Evolutionary conservation across 495 filamentous ascomycete genomes (phyloP).

Genomic region (Bathelium albidoporum): DNA sequence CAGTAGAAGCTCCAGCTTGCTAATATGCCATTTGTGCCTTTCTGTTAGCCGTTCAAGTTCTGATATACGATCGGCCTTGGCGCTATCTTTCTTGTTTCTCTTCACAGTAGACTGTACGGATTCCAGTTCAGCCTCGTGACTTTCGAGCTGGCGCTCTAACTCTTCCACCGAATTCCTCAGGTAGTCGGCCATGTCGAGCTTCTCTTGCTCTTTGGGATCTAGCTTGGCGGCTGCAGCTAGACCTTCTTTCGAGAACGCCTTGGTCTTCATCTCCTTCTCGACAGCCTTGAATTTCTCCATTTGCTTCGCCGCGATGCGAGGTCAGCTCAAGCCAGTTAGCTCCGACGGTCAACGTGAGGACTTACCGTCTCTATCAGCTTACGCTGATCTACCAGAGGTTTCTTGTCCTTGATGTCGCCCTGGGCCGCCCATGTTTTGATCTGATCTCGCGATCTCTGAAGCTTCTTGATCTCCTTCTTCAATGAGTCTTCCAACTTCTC

Average conservation of each 20-base stretch:
- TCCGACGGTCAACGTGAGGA: slow-evolving; percentile 1
- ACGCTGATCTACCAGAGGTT: slow-evolving; percentile 81
- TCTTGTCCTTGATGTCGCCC: slow-evolving; percentile 99
- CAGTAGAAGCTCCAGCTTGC: slow-evolving; percentile 81
- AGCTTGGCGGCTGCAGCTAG: slow-evolving; percentile 80
- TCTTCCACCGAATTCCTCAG: slow-evolving; percentile 81
- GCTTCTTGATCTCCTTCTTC: slow-evolving; percentile 99
- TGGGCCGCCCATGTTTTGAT: slow-evolving; percentile 97
- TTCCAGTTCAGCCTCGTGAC: slow-evolving; percentile 84
- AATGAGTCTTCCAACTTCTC: slow-evolving; percentile 96
- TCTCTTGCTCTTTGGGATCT: slow-evolving; percentile 91
- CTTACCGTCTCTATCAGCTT: slow-evolving; percentile 90
- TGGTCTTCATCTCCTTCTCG: slow-evolving; percentile 99
- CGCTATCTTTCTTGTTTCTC: slow-evolving; percentile 77
- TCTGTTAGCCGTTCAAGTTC: slow-evolving; percentile 77
- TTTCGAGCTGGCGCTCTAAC: slow-evolving; percentile 84
- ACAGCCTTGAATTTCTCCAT: slow-evolving; percentile 99
- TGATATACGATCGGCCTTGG: slow-evolving; percentile 75
- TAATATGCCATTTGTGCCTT: slow-evolving; percentile 91
- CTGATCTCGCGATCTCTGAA: slow-evolving; percentile 91
- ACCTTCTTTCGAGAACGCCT: slow-evolving; percentile 97
- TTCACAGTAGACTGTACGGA: slow-evolving; percentile 78
- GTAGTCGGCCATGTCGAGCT: slow-evolving; percentile 75
- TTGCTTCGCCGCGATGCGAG: slow-evolving; percentile 53
- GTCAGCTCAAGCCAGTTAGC: slow-evolving; percentile 6